Evolutionary conservation across 2,329 filamentous ascomycete species (phyloP), one percentile per base, ranked within the genome.

Genomic region (Nannizziopsis barbatae): DNA sequence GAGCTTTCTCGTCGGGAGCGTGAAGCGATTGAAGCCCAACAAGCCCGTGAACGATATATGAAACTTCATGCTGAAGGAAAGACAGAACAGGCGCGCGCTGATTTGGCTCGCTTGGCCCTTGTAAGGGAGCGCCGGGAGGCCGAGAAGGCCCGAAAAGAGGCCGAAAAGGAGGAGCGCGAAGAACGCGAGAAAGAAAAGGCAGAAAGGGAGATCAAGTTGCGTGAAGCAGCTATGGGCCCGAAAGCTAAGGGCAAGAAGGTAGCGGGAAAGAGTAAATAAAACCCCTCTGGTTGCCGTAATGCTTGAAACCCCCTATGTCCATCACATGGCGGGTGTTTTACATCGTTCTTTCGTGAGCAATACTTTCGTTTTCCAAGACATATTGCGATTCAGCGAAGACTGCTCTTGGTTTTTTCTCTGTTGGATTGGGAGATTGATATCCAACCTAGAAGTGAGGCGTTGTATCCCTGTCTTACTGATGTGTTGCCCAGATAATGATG

Each of bases 11-110:
- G 83, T 43, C 75, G 80, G 27, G 83, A 86, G 71, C 71, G 81
- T 15, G 83, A 96, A 71, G 85, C 89, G 2, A 62, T 92, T 31
- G 84, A 95, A 70, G 89, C 89, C 1, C 82, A 84, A 54, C 84
- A 90, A 64, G 87, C 86, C 27, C 89, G 88, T 66, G 89, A 95
- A 73, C 77, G 81, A 57, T 95, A 95, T 63, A 79, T 87, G 73
- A 94, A 93, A 70, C 67, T 95, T 59, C 90, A 95, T 61, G 86
- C 88, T 50, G 84, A 88, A 62, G 90, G 90, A 60, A 96, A 96
- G 80, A 96, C 92, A 39, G 92, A 98, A 52, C 86, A 95, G 74
- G 89, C 90, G 42, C 84, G 86, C 65, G 83, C 86, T 4, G 92
- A 98, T 68, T 63, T 96, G 57, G 90, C 87, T 51, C 79, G 92